Base-by-base conservation (phyloP, 208 protist genomes). In the Blechomonas ayalai region DNA sequence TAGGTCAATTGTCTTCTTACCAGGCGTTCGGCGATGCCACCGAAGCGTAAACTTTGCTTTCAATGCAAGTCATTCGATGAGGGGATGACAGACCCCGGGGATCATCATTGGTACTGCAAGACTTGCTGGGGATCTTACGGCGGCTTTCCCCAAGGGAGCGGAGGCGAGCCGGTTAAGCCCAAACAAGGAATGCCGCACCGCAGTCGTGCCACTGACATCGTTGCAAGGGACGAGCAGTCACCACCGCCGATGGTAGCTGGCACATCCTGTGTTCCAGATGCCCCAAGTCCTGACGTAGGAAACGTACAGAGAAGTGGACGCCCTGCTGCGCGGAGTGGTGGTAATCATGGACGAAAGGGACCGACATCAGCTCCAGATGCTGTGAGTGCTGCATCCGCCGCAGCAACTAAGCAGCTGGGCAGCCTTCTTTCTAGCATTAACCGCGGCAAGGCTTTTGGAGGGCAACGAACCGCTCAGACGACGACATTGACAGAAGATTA, bases 41-140 rank as follows among this genome's bases (percentile, higher is more conserved):
- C 60, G 1, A 39, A 52, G 29, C 47, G 62, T 2, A 56, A 67
- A 10, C 39, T 74, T 22, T 87, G 78, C 39, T 54, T 66, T 9
- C 46, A 82, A 39, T 87, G 78, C 55, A 75, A 67, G 46, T 57
- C 73, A n/a, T 82, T 63, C 44, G 72, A 75, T 27, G 54, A 63
- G 8, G 78, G 78, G 1, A 53, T 46, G 16, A 49, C 63, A 23
- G 78, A 87, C 46, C 44, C 37, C 6, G 19, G 23, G 5, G 52
- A 78, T 51, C 54, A 55, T 32, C 28, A 70, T 25, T 87, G 68
- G 67, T 87, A 82, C 34, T 87, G 78, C 42, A 67, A 64, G 3
- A 27, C 13, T 9, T 87, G 78, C 67, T 86, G 77, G 73, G 37
- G 28, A 19, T 37, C 40, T 9, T 73, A 75, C 52, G 67, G 61